phyloP scores from a whole-genome alignment of 192 early-diverging fungal genomes.

The Backusella australiensis region DNA sequence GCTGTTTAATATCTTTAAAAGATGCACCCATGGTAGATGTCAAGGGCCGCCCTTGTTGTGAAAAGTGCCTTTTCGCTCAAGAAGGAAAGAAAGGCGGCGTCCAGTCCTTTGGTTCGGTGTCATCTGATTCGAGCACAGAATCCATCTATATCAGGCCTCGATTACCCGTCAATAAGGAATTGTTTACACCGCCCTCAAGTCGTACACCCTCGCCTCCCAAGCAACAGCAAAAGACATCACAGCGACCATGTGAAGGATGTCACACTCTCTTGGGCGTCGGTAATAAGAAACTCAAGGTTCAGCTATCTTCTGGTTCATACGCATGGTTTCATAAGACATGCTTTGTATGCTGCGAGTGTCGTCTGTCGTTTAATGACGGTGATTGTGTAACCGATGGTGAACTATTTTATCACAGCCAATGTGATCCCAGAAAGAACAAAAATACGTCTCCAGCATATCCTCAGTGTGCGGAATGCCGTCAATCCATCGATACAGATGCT shows the following conservation, averaged over 20 bases:
- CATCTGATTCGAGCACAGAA: not conserved
- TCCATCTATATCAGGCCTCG: not conserved
- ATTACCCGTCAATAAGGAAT: not conserved
- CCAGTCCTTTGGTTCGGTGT: not conserved
- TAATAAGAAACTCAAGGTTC: not conserved
- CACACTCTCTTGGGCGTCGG: not conserved
- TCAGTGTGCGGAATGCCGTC: not conserved
- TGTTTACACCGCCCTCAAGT: not conserved
- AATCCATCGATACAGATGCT: not conserved
- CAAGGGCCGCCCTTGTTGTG: conserved; percentile 45
- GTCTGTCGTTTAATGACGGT: not conserved
- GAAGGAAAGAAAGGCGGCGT: conserved; percentile 15
- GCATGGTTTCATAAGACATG: conserved; percentile 34
- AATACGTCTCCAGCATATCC: not conserved
- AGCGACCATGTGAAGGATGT: not conserved
- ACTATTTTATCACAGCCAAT: not conserved
- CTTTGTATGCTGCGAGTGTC: not conserved
- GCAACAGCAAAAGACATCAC: not conserved
- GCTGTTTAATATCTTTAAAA: conserved; percentile 30
- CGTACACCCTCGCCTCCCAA: not conserved
- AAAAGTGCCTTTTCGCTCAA: conserved; percentile 43
- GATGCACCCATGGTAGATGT: conserved; percentile 47
- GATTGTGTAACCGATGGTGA: conserved; percentile 5
- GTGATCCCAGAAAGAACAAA: not conserved
- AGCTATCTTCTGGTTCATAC: not conserved